These are phyloP conservation scores for Colletotrichum filicis DNA, from an alignment of 2,329 filamentous ascomycete species.

Conservation along the genomic window DNA sequence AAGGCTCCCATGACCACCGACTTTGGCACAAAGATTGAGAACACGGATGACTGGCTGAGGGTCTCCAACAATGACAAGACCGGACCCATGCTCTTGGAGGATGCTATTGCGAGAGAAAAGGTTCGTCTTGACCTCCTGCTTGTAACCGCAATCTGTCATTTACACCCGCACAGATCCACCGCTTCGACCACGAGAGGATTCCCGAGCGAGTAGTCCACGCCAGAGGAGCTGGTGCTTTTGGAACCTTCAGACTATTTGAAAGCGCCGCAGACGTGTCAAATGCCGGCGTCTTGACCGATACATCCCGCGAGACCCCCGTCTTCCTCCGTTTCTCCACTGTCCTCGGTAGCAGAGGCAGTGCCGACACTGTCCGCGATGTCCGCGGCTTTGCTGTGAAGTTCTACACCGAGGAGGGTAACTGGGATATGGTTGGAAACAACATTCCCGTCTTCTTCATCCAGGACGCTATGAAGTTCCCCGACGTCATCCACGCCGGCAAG, in stretches of 20 bases:
- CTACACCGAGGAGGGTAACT: constrained; percentile 82
- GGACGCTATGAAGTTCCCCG: constrained; percentile 79
- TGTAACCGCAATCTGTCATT: background rate
- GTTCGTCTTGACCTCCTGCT: constrained; percentile 47
- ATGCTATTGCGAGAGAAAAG: constrained; percentile 79
- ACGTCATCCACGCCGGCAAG: constrained; percentile 71
- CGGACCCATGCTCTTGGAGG: constrained; percentile 77
- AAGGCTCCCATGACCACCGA: constrained; percentile 78
- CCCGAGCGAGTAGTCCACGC: constrained; percentile 72
- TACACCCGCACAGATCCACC: constrained; percentile 65
- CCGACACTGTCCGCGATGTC: constrained; percentile 84
- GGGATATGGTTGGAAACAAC: constrained; percentile 80
- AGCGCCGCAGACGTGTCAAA: constrained; percentile 71
- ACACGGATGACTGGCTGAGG: constrained; percentile 83
- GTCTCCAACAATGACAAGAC: constrained; percentile 69
- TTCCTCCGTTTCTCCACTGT: constrained; percentile 85
- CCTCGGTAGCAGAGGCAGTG: constrained; percentile 77
- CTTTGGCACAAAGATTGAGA: constrained; percentile 77
- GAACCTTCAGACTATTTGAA: constrained; percentile 57
- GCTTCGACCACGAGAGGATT: constrained; percentile 76
- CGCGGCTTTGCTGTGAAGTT: constrained; percentile 83
- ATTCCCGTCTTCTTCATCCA: constrained; percentile 79
- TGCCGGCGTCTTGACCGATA: constrained; percentile 75
- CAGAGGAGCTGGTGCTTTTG: constrained; percentile 67
- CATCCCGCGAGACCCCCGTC: constrained; percentile 72